Evolutionary conservation across 192 early-diverging fungal species (phyloP), one percentile per base, ranked within the genome.

Genomic region (Entomortierella chlamydospora): DNA sequence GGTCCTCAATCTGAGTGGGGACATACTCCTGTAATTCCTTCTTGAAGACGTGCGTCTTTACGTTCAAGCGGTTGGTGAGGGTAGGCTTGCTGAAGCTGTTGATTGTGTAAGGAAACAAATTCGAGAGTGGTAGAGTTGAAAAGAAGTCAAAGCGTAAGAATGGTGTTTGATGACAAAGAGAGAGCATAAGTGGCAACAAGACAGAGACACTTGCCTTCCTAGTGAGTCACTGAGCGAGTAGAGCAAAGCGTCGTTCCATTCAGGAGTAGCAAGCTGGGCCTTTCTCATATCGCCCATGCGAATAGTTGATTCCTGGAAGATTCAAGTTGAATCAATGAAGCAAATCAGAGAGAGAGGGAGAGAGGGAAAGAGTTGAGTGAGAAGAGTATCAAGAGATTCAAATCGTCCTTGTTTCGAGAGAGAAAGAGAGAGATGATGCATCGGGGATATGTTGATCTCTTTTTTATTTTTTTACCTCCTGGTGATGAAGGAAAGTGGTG

Each of bases 1-100:
- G 76, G 34, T 79, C 76, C n/a, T 79, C 76, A 49, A 79, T 79
- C 68, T 79, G 76, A 11, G 76, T 79, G 18, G 76, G 76, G 23
- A 79, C 41, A 51, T 79, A 79, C 52, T 79, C 76, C 52, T 79
- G 76, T 4, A 79, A 63, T 57, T 79, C 76, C 62, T 79, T 79
- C 42, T 79, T 79, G 57, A 79, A 79, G 50, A 79, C 76, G 29
- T 79, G 76, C 5, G 76, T 79, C 68, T 79, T 79, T 37, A 79
- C 76, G 63, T 79, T 79, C 55, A 79, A 57, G 50, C 76, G 76
- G 13, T 79, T 61, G 26, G 68, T n/a, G 3, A 56, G 15, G 12
- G 50, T 42, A 17, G 76, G 57, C 52, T 57, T 66, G 49, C 25
- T 43, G 39, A 77, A 34, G 37, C 65, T 77, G 50, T 29, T 26